These are phyloP conservation scores for Hyparrhenia diplandra DNA, from an alignment of 176 grass and related monocot species.

Conservation along the genomic window DNA sequence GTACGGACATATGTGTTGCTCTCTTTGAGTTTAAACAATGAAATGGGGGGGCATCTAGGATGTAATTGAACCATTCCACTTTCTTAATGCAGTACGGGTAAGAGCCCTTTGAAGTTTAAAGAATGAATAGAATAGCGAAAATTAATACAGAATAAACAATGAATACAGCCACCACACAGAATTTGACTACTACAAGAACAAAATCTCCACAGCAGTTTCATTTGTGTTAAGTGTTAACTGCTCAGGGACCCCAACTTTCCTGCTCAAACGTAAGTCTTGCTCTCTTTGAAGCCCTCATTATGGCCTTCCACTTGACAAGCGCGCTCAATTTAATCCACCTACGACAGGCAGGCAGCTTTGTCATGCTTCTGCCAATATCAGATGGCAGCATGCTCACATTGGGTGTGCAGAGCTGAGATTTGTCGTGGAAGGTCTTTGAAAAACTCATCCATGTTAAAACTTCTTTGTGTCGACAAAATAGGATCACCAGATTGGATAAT, in stretches of 20 bases:
- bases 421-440: background rate
- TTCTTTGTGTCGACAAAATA: constrained; percentile 17
- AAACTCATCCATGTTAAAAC: background rate
- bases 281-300: background rate
- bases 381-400: background rate
- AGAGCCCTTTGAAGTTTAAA: no score
- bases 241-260: background rate
- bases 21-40: no score
- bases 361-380: background rate
- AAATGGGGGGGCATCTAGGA: no score
- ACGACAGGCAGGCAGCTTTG: background rate
- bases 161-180: background rate
- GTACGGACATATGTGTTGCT: background rate
- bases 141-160: background rate
- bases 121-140: background rate
- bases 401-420: background rate
- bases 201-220: background rate
- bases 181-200: background rate
- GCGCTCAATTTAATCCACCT: background rate
- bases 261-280: background rate
- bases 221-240: background rate
- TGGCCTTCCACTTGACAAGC: background rate
- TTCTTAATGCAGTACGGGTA: no score
- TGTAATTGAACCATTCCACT: no score
- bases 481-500: background rate